These are phyloP conservation scores for Backusella westeae DNA, from an alignment of 192 early-diverging fungal genomes.

Conservation along the genomic window DNA sequence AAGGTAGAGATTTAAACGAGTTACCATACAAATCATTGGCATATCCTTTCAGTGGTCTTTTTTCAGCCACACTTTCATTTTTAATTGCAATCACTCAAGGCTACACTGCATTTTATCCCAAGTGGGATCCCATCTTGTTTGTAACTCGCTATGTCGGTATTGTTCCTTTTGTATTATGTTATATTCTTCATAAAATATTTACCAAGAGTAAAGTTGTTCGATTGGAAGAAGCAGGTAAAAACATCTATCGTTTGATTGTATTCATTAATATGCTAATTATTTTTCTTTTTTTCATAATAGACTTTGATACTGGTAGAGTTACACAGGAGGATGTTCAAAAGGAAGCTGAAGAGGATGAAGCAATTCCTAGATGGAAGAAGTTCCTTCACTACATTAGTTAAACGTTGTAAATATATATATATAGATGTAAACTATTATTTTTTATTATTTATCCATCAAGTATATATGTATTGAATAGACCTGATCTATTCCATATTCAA, in stretches of 20 bases:
- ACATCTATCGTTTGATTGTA: neutral
- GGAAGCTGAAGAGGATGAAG: constrained; percentile 18
- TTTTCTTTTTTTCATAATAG: neutral
- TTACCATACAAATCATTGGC: constrained; percentile 68
- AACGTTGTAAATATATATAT: constrained; percentile 16
- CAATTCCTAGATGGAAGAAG: neutral
- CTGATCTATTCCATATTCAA: too few relatives aligned
- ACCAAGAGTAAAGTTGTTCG: constrained; percentile 46
- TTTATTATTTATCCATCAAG: too few relatives aligned
- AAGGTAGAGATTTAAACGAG: constrained; percentile 56
- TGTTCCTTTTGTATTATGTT: constrained; percentile 55
- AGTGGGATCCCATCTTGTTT: constrained; percentile 51
- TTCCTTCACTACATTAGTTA: constrained; percentile 7
- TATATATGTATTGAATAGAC: too few relatives aligned
- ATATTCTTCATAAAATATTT: constrained; percentile 57
- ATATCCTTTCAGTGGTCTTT: constrained; percentile 67
- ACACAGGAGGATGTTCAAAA: constrained; percentile 10
- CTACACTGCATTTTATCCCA: constrained; percentile 47
- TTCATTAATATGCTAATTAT: neutral
- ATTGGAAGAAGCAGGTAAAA: constrained; percentile 55
- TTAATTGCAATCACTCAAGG: constrained; percentile 63
- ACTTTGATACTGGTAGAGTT: constrained; percentile 26
- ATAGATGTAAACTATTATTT: too few relatives aligned
- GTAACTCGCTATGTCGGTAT: constrained; percentile 61
- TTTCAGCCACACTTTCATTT: constrained; percentile 54